phyloP scores from a whole-genome alignment of 768 basidiomycete species.

The Kwoniella botswanensis region DNA sequence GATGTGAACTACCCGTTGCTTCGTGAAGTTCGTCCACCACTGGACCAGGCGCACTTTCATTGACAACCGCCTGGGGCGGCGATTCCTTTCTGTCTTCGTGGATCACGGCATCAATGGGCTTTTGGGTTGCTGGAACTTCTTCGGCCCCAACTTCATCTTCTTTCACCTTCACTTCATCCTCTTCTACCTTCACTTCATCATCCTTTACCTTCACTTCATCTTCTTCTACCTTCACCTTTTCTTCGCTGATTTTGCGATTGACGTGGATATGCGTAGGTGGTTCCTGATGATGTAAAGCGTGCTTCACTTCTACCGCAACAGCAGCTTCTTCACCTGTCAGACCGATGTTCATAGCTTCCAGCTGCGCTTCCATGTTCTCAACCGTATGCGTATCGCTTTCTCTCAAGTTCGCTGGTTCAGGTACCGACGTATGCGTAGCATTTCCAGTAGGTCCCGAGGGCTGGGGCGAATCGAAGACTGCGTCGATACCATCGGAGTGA shows the following conservation, averaged over 20 bases:
- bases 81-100: not conserved
- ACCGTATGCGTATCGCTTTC: conserved; percentile 11
- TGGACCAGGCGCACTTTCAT: not conserved
- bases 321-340: conserved; percentile 23
- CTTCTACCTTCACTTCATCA: not conserved
- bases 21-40: not conserved
- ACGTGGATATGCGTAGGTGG: not conserved
- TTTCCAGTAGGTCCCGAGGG: not conserved
- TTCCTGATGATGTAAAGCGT: not conserved
- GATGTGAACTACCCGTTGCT: not conserved
- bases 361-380: conserved; percentile 18
- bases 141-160: not conserved
- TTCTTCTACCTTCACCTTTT: conserved; percentile 4
- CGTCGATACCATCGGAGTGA: conserved; percentile 16
- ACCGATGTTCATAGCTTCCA: conserved; percentile 24
- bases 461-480: conserved; percentile 21
- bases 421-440: not conserved
- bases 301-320: conserved; percentile 12
- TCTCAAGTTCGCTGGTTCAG: conserved; percentile 22
- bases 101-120: not conserved
- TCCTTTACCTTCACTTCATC: not conserved
- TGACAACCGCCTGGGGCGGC: not conserved
- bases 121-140: not conserved
- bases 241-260: not conserved
- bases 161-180: not conserved